Evolutionary conservation across 495 filamentous ascomycete genomes (phyloP), one percentile per base, ranked within the genome.

Genomic region (Annulohypoxylon bovei): DNA sequence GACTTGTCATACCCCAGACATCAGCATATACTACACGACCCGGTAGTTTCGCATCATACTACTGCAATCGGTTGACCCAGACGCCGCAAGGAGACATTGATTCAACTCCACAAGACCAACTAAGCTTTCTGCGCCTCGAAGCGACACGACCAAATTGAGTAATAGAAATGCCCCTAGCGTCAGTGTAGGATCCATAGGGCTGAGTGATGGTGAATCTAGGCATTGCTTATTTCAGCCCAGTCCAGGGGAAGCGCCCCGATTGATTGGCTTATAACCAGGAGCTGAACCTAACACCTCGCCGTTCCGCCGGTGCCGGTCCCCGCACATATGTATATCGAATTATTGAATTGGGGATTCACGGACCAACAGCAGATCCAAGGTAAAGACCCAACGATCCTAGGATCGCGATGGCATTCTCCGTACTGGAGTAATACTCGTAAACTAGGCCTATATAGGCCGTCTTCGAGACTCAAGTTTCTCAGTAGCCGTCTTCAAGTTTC

Each of bases 21-120:
- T 67, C 63, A 67, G 63, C 63, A 59, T 58, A 67, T 60, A 33
- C 50, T 44, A 59, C 33, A 65, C 35, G 32, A 28, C 44, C 44
- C 44, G 46, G 16, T 11, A 59, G 7, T 23, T 12, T 67, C 63
- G 55, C 63, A 23, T 25, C 44, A 42, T 67, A 11, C 33, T 32
- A 30, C 63, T 46, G 22, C n/a, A 9, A 42, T 28, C 6, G n/a
- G 42, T 16, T 8, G 40, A 28, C 8, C n/a, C 11, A 5, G 20
- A 12, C 23, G 46, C 23, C 25, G 44, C 27, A 50, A 33, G 22
- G 35, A 25, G 20, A 33, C 30, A 39, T 25, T 9, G 33, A 52
- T 49, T 30, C 16, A 16, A 44, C 37, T 44, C 25, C 46, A 59
- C 37, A 16, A 28, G 54, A 42, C 53, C 33, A 32, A 8, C 55